These are phyloP conservation scores for Taphrina communis DNA, from an alignment of 1,139 yeast genomes.

Conservation along the genomic window DNA sequence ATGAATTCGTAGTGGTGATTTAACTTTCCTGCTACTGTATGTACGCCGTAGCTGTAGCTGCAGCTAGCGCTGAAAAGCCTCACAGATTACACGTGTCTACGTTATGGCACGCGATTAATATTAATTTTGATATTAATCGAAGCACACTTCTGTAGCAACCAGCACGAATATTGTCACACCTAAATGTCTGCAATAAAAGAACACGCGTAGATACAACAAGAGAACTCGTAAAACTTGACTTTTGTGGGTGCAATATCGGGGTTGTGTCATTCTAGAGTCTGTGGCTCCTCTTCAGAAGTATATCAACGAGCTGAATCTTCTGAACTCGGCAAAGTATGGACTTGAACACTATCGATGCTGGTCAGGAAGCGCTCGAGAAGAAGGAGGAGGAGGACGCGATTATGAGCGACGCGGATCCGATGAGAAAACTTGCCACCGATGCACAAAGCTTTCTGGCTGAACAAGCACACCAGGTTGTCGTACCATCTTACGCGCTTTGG, in stretches of 20 bases:
- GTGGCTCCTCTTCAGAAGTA: neutral
- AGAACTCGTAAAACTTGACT: too few relatives aligned
- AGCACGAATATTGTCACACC: too few relatives aligned
- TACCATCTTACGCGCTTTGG: conserved; percentile 95
- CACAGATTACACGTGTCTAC: too few relatives aligned
- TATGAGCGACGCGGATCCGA: conserved; percentile 12
- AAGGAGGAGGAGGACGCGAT: conserved; percentile 22
- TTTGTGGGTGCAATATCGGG: neutral
- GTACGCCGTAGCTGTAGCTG: too few relatives aligned
- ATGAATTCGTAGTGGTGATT: too few relatives aligned
- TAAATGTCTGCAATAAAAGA: too few relatives aligned
- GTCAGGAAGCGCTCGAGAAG: conserved; percentile 23
- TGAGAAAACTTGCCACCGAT: conserved; percentile 23
- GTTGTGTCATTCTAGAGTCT: neutral
- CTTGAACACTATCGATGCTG: conserved; percentile 12
- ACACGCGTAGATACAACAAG: too few relatives aligned
- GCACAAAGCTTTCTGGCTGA: conserved; percentile 49
- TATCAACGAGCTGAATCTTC: neutral
- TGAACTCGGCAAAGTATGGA: neutral
- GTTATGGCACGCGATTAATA: too few relatives aligned
- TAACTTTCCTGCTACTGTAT: too few relatives aligned
- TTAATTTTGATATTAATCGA: too few relatives aligned
- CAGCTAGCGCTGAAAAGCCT: too few relatives aligned
- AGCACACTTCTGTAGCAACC: too few relatives aligned
- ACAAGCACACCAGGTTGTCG: conserved; percentile 87